Evolutionary conservation across 208 protist species (phyloP), one percentile per base, ranked within the genome.

Genomic region (Trypanosoma vivax): DNA sequence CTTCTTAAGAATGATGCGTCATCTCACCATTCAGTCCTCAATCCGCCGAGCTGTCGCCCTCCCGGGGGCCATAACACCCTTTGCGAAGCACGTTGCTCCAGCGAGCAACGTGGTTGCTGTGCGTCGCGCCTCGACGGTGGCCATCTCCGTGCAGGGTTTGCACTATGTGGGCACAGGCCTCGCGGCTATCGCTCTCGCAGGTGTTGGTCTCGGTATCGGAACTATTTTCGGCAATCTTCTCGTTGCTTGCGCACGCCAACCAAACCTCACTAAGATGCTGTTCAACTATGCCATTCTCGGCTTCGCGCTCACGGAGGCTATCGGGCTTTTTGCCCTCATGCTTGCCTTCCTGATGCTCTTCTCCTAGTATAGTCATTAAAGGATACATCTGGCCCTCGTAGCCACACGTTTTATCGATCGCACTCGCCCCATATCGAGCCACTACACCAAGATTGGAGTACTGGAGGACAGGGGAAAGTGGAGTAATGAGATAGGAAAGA

Each of bases 281-380:
- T 92, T 95, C 68, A 91, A 91, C 81, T 94, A 94, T 70, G 83
- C 83, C 58, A 91, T 94, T 90, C 82, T 94, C 4, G 88, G 88
- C 30, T 94, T 94, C 62, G 88, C 88, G 45, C 74, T 94, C 64
- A 92, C 88, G 45, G 88, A 94, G 74, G 88, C 88, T 65, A 91
- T 94, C 54, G 88, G 83, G 50, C 74, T 94, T 62, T 94, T 94
- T 60, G 81, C 83, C 2, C 81, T 92, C 61, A 90, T 94, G 83
- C 76, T 92, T 51, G 83, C 88, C 60, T 94, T 94, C 76, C 83
- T 94, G 67, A 94, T 94, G 86, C 82, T 94, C 75, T 94, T 94
- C 80, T 91, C 87, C 21, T 94, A 94, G 70, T n/a, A n/a, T n/a
- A n/a, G n/a, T n/a, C n/a, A n/a, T n/a, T n/a, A n/a, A n/a, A n/a